Evolutionary conservation across 202 grass and related monocot genomes (phyloP).

Genomic region (Panicum hallii): DNA sequence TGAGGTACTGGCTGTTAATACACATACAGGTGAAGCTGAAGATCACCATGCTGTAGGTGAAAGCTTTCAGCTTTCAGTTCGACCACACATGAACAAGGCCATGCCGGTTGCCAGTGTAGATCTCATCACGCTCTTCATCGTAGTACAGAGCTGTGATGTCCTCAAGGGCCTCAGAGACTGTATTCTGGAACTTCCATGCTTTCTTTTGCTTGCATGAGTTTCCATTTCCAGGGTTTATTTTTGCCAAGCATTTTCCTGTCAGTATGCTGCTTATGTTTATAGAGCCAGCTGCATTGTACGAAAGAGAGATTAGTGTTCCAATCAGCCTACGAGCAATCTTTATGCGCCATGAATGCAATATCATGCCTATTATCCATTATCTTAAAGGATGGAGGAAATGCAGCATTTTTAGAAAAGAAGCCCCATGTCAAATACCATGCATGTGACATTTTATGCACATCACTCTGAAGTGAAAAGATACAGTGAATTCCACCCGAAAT

Average conservation of each 20-base stretch:
- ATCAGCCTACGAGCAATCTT: background rate
- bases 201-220: conserved; percentile 56
- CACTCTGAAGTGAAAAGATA: background rate
- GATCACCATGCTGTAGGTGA: conserved; percentile 12
- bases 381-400: background rate
- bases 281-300: conserved; percentile 61
- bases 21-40: conserved; percentile 20
- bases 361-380: background rate
- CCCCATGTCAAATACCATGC: background rate
- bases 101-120: conserved; percentile 83
- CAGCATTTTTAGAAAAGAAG: background rate
- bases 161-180: conserved; percentile 74
- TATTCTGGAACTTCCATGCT: conserved; percentile 63
- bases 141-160: conserved; percentile 92
- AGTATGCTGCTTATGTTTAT: conserved; percentile 99
- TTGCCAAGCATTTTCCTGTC: conserved; percentile 88
- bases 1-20: conserved; percentile 32
- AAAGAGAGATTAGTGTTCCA: background rate
- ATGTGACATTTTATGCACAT: background rate
- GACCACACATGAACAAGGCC: conserved; percentile 96
- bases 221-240: conserved; percentile 63
- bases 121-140: conserved; percentile 88
- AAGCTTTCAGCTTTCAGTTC: conserved; percentile 54
- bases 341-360: background rate
- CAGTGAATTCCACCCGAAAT: background rate